These are phyloP conservation scores for Aureobasidium mangrovei DNA, from an alignment of 2,329 filamentous ascomycete species.

Conservation along the genomic window DNA sequence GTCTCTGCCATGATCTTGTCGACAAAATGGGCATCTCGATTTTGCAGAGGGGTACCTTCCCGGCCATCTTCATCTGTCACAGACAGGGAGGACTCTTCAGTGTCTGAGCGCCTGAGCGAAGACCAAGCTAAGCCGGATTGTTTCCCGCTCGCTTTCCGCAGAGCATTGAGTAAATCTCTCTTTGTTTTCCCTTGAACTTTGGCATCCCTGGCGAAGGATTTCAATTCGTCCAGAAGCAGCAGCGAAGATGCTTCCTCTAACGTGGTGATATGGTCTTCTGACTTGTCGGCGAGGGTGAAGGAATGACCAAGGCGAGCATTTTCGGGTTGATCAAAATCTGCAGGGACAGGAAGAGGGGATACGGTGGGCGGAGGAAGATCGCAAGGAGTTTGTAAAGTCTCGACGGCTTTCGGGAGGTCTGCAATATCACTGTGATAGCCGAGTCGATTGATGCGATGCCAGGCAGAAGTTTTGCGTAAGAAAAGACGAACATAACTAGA, in stretches of 20 bases:
- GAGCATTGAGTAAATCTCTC: constrained; percentile 62
- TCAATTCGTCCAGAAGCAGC: constrained; percentile 80
- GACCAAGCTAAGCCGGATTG: constrained; percentile 68
- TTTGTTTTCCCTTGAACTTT: constrained; percentile 87
- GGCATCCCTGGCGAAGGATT: constrained; percentile 71
- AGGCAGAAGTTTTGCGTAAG: constrained; percentile 79
- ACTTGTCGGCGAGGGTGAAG: constrained; percentile 76
- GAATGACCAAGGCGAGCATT: constrained; percentile 42
- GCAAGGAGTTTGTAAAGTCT: constrained; percentile 51
- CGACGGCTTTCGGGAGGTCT: constrained; percentile 58
- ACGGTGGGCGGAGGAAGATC: constrained; percentile 43
- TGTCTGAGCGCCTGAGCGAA: constrained; percentile 57
- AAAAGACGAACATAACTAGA: constrained; percentile 82
- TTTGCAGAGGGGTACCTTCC: constrained; percentile 41
- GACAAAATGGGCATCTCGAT: constrained; percentile 65
- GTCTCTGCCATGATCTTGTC: constrained; percentile 67
- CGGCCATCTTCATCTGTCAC: constrained; percentile 28
- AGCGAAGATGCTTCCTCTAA: constrained; percentile 77
- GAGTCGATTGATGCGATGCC: constrained; percentile 74
- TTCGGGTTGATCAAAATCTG: constrained; percentile 40
- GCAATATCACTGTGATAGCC: constrained; percentile 77
- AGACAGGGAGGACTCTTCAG: constrained; percentile 45
- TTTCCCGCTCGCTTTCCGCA: constrained; percentile 63
- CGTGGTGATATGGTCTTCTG: constrained; percentile 61
- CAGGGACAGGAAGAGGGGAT: constrained; percentile 33